Evolutionary conservation across 2,329 filamentous ascomycete species (phyloP).

Genomic region (Fonsecaea pugnacius): DNA sequence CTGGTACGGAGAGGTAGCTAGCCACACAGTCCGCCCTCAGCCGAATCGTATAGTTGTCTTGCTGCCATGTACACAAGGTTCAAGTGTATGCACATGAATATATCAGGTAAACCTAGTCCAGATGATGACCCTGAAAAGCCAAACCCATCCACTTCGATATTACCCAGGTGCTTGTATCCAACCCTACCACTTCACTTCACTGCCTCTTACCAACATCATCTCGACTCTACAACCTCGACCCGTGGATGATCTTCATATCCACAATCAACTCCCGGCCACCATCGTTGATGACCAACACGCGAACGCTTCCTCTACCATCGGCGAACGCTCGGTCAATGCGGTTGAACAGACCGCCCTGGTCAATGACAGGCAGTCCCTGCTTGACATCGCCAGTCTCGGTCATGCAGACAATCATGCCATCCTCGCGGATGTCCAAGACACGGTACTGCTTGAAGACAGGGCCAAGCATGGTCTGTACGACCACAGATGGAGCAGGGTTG

Average conservation of each 20-base stretch:
- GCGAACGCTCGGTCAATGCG: slow-evolving; percentile 84
- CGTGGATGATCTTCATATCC: slow-evolving; percentile 98
- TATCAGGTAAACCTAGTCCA: slow-evolving; percentile 8
- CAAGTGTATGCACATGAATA: slow-evolving; percentile 10
- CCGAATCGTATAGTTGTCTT: neutral
- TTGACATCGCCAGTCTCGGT: slow-evolving; percentile 99
- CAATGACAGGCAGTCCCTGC: slow-evolving; percentile 90
- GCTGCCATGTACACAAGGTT: slow-evolving; percentile 3
- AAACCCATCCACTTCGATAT: neutral
- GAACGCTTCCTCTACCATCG: slow-evolving; percentile 89
- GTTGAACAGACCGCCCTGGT: slow-evolving; percentile 86
- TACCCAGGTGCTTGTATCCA: neutral
- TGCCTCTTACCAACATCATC: neutral
- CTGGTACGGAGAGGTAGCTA: neutral
- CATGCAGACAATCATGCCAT: slow-evolving; percentile 84
- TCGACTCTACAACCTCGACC: slow-evolving; percentile 62
- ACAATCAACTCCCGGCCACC: slow-evolving; percentile 91
- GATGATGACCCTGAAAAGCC: neutral
- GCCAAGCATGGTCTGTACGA: slow-evolving; percentile 99
- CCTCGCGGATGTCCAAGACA: slow-evolving; percentile 94
- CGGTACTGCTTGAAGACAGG: slow-evolving; percentile 99
- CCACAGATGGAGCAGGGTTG: slow-evolving; percentile 93
- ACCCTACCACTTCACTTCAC: neutral
- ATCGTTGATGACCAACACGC: slow-evolving; percentile 94
- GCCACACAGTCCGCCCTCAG: neutral